phyloP scores from a whole-genome alignment of 2,329 filamentous ascomycete species.

The Dactylellina drechsleri region DNA sequence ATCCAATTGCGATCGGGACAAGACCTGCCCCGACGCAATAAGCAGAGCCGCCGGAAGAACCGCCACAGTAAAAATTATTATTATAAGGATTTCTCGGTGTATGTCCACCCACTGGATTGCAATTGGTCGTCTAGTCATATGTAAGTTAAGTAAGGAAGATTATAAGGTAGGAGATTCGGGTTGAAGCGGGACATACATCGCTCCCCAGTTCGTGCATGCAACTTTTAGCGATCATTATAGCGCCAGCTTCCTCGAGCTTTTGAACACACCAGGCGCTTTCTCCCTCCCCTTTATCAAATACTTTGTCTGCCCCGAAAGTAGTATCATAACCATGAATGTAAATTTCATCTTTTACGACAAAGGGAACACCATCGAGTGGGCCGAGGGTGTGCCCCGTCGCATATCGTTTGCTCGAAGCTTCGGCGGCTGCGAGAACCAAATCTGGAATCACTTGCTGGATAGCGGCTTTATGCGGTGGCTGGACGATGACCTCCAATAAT shows the following conservation, averaged over 20 bases:
- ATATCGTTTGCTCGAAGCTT: conserved; percentile 68
- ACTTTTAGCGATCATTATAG: conserved; percentile 75
- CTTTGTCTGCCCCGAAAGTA: conserved; percentile 70
- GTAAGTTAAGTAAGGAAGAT: conserved; percentile 56
- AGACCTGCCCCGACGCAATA: conserved; percentile 77
- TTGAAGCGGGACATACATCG: conserved; percentile 59
- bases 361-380: conserved; percentile 76
- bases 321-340: conserved; percentile 78
- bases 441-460: conserved; percentile 60
- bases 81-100: conserved; percentile 83
- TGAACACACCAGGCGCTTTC: conserved; percentile 76
- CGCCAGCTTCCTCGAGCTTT: conserved; percentile 76
- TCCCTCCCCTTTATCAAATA: conserved; percentile 60
- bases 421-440: conserved; percentile 68
- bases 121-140: conserved; percentile 72
- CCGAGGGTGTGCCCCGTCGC: conserved; percentile 64
- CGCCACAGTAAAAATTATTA: conserved; percentile 76
- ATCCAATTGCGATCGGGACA: conserved; percentile 76
- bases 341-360: conserved; percentile 80
- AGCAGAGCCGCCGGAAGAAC: conserved; percentile 77
- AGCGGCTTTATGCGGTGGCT: conserved; percentile 43
- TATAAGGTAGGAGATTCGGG: background rate
- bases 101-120: conserved; percentile 73
- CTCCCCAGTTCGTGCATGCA: conserved; percentile 81
- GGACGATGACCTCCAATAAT: conserved; percentile 67